Evolutionary conservation across 805 yeast species (phyloP).

Genomic region (Yamadazyma paraphyllophila): DNA sequence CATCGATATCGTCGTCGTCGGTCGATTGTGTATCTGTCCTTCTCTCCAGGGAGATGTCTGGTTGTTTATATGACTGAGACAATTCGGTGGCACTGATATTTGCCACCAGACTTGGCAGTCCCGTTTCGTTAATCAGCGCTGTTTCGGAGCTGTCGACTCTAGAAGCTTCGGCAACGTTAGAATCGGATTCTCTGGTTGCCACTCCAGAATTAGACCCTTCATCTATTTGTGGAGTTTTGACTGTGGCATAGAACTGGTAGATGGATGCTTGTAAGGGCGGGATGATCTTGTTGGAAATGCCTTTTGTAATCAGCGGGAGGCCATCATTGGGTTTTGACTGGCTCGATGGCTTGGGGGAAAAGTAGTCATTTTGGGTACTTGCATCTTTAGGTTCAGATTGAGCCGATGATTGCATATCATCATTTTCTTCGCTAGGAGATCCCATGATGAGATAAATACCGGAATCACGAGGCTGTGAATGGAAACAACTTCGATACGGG

Average conservation of each 20-base stretch:
- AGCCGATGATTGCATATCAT: not conserved
- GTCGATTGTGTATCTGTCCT: not conserved
- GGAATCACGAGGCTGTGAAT: too few species aligned
- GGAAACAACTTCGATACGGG: too few species aligned
- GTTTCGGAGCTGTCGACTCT: not conserved
- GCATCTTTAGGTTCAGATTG: not conserved
- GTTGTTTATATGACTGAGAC: too few species aligned
- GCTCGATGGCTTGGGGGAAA: not conserved
- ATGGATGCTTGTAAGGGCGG: slow-evolving; percentile 11
- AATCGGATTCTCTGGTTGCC: not conserved
- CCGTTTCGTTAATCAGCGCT: too few species aligned
- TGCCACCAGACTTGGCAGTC: too few species aligned
- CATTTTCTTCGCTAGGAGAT: not conserved
- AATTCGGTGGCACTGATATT: too few species aligned
- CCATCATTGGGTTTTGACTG: not conserved
- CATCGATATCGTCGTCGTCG: slow-evolving; percentile 26
- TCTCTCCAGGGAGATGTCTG: too few species aligned
- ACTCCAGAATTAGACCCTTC: too few species aligned
- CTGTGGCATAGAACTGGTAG: not conserved
- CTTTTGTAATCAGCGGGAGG: slow-evolving; percentile 1
- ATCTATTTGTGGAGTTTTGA: not conserved
- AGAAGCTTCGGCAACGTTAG: not conserved
- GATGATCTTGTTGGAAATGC: slow-evolving; percentile 2
- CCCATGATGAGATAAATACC: not conserved
- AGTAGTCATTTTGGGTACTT: not conserved